Evolutionary conservation across 768 basidiomycete species (phyloP), one percentile per base, ranked within the genome.

Genomic region (Agaricus subrufescens): DNA sequence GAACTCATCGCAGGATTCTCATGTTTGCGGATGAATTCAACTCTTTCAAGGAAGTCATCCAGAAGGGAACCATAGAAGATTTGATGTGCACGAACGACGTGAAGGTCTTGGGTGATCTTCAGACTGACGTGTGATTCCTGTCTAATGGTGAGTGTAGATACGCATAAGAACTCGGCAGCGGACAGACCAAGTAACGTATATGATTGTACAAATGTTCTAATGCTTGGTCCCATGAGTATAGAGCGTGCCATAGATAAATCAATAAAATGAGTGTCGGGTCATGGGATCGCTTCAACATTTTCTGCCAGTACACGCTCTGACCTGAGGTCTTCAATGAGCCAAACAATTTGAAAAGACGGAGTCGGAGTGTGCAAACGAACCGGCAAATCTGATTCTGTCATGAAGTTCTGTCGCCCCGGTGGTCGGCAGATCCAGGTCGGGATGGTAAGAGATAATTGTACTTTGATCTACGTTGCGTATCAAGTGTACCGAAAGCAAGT

Each of bases 161-260:
- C 45, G 4, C 9, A 11, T 25, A 23, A 49, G 23, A 39, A 15
- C 10, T 31, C 31, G 25, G 6, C 15, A 5, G 15, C n/a, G 12
- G 15, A 66, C 77, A 60, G 48, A 83, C 83, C 53, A 83, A 67
- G 53, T 59, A 65, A 57, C 71, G 75, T 34, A 85, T 75, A 61
- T 83, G 76, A 4, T 64, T 54, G 58, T 83, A 83, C 8, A 85
- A 66, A 25, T 67, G 66, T 60, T 83, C 83, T 9, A 84, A 63
- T 0, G 81, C 71, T 62, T 84, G 76, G 53, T 85, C 82, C 81
- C 82, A 85, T 0, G 79, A 78, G 59, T 84, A 85, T 49, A 83
- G 49, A 4, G 80, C 76, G 52, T 84, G 77, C 83, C 82, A 84
- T 12, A 83, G 66, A 40, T 76, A 74, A 4, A 75, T 71, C 14